Base-by-base conservation (phyloP, 441 rosid species). In the Dalechampia spathulata region DNA sequence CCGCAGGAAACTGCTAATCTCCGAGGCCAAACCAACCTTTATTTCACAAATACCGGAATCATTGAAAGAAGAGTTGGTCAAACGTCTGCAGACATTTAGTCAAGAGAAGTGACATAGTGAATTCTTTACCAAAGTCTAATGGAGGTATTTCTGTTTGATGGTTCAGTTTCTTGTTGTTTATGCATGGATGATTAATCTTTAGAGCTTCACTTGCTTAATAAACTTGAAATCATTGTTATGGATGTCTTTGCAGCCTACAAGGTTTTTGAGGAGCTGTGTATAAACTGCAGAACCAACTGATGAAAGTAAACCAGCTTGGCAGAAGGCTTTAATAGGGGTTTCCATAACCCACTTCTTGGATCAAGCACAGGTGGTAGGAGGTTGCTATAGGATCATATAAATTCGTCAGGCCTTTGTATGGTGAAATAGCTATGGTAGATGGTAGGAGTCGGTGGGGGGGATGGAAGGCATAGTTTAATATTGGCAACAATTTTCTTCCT, bases 1-100 rank as follows among this genome's bases (percentile, higher is more conserved):
- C 22, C 75, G 77, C 82, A 87, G 97, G 86, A 79, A 78, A 69
- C 60, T 58, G 71, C 67, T 93, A 82, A 78, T 85, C 16, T 73
- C 61, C 40, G 89, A 85, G 61, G 93, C 86, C 67, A 83, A 72
- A 69, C 37, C 75, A 53, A 60, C 68, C 22, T 78, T 77, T 40
- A 73, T 64, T 59, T 56, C 83, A 2, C 72, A 79, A 66, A 76
- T 93, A 50, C 97, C 99, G 0, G 83, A 81, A 52, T 71, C 83
- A 30, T 48, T 93, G 70, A 93, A 83, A 75, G 80, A 79, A 59
- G 78, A 79, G 39, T 76, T 84, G 8, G 65, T 83, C 34, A 80
- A 74, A 40, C 68, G 55, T 49, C 78, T 88, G 44, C 63, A 44
- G 50, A 60, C 69, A 55, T 75, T 75, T 60, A 66, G 79, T 69